Evolutionary conservation across 2,329 filamentous ascomycete genomes (phyloP).

Genomic region (Penicillium sp.): DNA sequence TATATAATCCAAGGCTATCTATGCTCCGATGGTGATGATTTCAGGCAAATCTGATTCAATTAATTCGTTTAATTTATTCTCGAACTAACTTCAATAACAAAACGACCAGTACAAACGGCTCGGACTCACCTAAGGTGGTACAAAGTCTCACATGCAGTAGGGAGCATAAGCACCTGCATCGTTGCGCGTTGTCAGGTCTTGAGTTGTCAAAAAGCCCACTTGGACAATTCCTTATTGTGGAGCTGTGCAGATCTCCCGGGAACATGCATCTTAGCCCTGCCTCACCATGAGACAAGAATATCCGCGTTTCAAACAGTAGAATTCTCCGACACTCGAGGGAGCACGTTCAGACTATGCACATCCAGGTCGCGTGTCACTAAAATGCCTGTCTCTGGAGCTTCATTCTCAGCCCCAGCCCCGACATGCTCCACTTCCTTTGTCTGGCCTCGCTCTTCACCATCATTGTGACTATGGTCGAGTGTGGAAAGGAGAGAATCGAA

Average conservation of each 20-base stretch:
- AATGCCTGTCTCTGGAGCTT: background rate
- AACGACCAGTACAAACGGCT: background rate
- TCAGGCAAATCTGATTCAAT: background rate
- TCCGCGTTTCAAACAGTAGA: background rate
- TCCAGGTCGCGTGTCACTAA: conserved; percentile 2
- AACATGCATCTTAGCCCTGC: background rate
- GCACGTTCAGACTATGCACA: conserved; percentile 1
- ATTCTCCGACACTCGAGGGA: background rate
- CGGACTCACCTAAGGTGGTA: background rate
- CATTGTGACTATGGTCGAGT: background rate
- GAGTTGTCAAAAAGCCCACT: background rate
- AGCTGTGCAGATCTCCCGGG: background rate
- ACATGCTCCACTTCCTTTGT: background rate
- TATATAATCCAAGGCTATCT: background rate
- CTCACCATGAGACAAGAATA: background rate
- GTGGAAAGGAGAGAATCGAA: conserved; percentile 1
- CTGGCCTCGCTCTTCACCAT: background rate
- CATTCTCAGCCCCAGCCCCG: background rate
- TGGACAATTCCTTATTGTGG: background rate
- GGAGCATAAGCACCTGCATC: background rate
- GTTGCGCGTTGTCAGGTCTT: background rate
- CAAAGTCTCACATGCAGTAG: conserved; percentile 3
- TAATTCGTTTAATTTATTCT: background rate
- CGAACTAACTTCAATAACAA: background rate
- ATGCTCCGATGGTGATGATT: background rate